A percentile compares a stretch with the other conserved stretches of the same genome.
Evolutionary conservation across 139 green algal species (phyloP).

Genomic region (Chlamydomonas sp.): DNA sequence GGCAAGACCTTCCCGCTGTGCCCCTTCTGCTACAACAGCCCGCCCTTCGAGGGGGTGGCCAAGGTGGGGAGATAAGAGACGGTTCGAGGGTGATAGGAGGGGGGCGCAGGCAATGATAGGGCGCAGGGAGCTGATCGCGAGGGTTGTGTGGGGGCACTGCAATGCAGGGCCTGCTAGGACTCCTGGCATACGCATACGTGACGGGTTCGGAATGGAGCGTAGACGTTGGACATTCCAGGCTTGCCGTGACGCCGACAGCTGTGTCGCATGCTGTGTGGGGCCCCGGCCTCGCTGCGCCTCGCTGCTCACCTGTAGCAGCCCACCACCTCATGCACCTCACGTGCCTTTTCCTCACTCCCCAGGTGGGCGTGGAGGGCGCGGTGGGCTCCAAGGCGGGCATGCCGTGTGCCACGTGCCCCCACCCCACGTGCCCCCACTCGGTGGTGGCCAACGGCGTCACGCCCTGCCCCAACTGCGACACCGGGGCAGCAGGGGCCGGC

Average conservation of each 20-base stretch:
- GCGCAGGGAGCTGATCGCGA: too few species aligned
- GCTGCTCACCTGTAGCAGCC: neutral
- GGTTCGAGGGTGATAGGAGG: neutral
- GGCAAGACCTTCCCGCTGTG: conserved; percentile 88
- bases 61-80: conserved; percentile 38
- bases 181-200: too few species aligned
- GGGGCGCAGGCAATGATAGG: too few species aligned
- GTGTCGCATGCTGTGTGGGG: too few species aligned
- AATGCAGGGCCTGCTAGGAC: too few species aligned
- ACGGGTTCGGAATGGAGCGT: too few species aligned
- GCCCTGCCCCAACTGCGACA: conserved; percentile 72
- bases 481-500: neutral
- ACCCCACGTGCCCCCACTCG: conserved; percentile 78
- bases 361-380: conserved; percentile 38
- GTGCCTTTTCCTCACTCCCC: neutral
- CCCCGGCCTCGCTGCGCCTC: too few species aligned
- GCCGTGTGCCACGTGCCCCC: conserved; percentile 83
- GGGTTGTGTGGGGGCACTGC: too few species aligned
- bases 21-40: conserved; percentile 91
- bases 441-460: conserved; percentile 48
- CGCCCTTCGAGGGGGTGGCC: conserved; percentile 79
- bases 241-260: too few species aligned
- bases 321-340: neutral
- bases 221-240: too few species aligned
- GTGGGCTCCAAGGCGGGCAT: conserved; percentile 72